These are phyloP conservation scores for Starmerella bacillaris DNA, from an alignment of 805 yeast genomes.

Conservation along the genomic window DNA sequence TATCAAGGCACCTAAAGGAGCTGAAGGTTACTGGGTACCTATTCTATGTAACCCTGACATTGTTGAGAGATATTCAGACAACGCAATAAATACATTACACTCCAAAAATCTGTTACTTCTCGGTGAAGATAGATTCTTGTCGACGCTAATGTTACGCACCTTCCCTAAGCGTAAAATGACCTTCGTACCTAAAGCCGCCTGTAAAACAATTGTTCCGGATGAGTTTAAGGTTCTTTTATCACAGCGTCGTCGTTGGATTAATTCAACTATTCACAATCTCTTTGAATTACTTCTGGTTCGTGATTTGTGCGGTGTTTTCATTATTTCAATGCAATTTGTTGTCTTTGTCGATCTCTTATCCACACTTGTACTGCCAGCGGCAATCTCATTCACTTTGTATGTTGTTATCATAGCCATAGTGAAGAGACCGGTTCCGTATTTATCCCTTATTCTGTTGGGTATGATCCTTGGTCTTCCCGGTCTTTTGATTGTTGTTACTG, in stretches of 20 bases:
- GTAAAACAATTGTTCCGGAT: conserved; percentile 82
- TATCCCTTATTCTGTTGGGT: conserved; percentile 60
- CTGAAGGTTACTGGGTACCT: conserved; percentile 77
- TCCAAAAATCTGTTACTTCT: conserved; percentile 65
- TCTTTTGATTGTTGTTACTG: conserved; percentile 58
- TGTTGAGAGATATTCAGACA: conserved; percentile 78
- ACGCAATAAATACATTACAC: conserved; percentile 67
- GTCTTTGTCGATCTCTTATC: conserved; percentile 71
- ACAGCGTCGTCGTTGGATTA: conserved; percentile 93
- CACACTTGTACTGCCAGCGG: conserved; percentile 75
- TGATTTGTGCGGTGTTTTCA: conserved; percentile 85
- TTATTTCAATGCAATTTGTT: conserved; percentile 88
- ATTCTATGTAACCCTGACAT: conserved; percentile 83
- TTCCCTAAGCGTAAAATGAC: conserved; percentile 80
- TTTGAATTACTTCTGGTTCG: conserved; percentile 70
- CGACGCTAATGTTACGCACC: conserved; percentile 70
- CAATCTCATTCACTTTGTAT: conserved; percentile 65
- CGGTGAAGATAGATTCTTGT: conserved; percentile 78
- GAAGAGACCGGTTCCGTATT: conserved; percentile 53
- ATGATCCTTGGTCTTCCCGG: conserved; percentile 78
- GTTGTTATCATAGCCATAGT: conserved; percentile 56
- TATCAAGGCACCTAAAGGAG: conserved; percentile 73
- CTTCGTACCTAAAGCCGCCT: conserved; percentile 77
- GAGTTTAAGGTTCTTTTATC: conserved; percentile 61
- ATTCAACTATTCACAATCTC: conserved; percentile 82